These are phyloP conservation scores for Brassica juncea DNA, from an alignment of 345 rosid species.

Conservation along the genomic window DNA sequence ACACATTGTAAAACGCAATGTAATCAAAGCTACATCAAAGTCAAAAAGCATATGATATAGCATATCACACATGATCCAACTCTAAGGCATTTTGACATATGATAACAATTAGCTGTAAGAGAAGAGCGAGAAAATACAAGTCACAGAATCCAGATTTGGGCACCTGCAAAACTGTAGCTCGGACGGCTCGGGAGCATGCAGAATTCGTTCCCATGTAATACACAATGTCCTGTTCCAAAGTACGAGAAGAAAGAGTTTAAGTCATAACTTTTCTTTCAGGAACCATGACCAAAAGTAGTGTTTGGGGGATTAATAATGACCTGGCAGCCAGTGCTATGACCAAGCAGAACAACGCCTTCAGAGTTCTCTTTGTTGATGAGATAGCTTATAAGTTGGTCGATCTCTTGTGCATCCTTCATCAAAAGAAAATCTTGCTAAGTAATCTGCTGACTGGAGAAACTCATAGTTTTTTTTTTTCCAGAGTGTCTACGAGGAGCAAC, in stretches of 20 bases:
- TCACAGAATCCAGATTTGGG: background rate
- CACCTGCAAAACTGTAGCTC: constrained; percentile 93
- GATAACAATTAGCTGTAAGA: background rate
- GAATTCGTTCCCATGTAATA: constrained; percentile 86
- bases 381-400: constrained; percentile 83
- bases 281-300: constrained; percentile 7
- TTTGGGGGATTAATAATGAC: constrained; percentile 39
- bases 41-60: constrained; percentile 11
- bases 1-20: constrained; percentile 38
- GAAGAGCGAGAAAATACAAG: background rate
- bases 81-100: constrained; percentile 6
- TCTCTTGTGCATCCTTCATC: constrained; percentile 83
- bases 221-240: constrained; percentile 71
- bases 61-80: constrained; percentile 14
- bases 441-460: background rate
- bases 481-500: background rate
- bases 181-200: constrained; percentile 95
- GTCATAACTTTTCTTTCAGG: background rate
- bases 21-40: constrained; percentile 4
- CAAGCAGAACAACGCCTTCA: constrained; percentile 88
- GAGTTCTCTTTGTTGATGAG: constrained; percentile 95
- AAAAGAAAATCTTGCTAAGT: constrained; percentile 29
- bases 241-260: background rate
- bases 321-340: constrained; percentile 99
- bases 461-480: background rate